Percentiles rank a stretch among this genome's conserved stretches.
Conservation (phyloP, 2,329 filamentous ascomycete species). For the Didymella lethalis region DNA sequence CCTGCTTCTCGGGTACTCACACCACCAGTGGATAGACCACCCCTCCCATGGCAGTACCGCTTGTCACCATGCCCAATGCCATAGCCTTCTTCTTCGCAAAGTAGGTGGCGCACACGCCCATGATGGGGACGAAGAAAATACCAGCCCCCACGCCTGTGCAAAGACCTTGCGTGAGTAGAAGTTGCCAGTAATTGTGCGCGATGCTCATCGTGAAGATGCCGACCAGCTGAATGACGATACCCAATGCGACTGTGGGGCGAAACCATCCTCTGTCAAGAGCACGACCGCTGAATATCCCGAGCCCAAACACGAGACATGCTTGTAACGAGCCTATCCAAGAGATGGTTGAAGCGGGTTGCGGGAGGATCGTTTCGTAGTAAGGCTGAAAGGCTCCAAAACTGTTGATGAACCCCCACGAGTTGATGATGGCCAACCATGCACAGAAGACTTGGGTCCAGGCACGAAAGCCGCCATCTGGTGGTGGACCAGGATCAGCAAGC, state of each 20-base stretch:
- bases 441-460: conserved; percentile 45
- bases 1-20: conserved; percentile 15
- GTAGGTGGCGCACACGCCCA: conserved; percentile 58
- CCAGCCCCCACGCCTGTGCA: conserved; percentile 44
- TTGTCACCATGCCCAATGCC: conserved; percentile 66
- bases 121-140: conserved; percentile 44
- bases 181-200: conserved; percentile 59
- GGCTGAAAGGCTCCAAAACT: conserved; percentile 58
- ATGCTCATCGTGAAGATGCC: conserved; percentile 61
- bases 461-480: conserved; percentile 53
- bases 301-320: conserved; percentile 56
- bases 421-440: conserved; percentile 43
- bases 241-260: conserved; percentile 52
- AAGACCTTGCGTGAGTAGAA: conserved; percentile 45
- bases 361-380: conserved; percentile 53
- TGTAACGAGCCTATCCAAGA: conserved; percentile 63
- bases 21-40: conserved; percentile 66
- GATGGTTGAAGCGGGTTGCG: conserved; percentile 53
- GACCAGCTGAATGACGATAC: conserved; percentile 54
- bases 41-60: conserved; percentile 68
- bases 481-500: conserved; percentile 33
- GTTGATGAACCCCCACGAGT: conserved; percentile 53
- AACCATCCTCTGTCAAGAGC: conserved; percentile 61
- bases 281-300: conserved; percentile 57
- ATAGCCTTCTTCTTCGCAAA: conserved; percentile 65